Conservation (phyloP, 2,329 filamentous ascomycete species). For the Colletotrichum scovillei region DNA sequence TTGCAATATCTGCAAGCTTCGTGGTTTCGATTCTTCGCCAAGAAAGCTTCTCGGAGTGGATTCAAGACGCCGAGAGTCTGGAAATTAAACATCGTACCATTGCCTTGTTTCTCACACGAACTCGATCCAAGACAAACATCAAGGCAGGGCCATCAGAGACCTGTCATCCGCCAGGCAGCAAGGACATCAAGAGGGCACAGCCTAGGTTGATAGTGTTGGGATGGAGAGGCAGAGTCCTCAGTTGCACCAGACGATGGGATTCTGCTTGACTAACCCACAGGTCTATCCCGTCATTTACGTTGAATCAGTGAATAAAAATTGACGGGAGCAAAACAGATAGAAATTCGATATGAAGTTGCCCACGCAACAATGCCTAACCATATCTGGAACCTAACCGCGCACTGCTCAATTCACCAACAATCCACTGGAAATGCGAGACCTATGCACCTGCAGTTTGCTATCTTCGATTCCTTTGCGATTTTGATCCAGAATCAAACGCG, state of each 20-base stretch:
- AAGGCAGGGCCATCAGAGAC: not conserved
- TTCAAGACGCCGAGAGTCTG: not conserved
- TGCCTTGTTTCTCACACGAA: not conserved
- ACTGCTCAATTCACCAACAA: not conserved
- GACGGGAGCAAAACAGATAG: too few species aligned
- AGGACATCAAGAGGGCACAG: too few species aligned
- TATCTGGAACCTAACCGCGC: not conserved
- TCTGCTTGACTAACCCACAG: not conserved
- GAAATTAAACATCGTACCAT: not conserved
- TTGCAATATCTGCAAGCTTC: not conserved
- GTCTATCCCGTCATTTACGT: not conserved
- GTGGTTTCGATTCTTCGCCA: not conserved
- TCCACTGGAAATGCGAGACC: not conserved
- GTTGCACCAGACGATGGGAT: too few species aligned
- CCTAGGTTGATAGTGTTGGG: not conserved
- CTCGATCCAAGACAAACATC: not conserved
- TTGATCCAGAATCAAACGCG: not conserved
- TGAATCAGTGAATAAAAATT: not conserved
- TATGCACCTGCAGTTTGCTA: rapidly evolving
- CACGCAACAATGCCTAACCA: not conserved
- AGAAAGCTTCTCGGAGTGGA: not conserved
- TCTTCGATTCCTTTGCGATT: too few species aligned
- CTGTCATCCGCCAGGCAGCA: too few species aligned
- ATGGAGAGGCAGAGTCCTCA: not conserved
- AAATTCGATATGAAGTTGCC: not conserved